Base-by-base conservation (phyloP, 108 stramenopile species). In the Discostella stelligeroides region DNA sequence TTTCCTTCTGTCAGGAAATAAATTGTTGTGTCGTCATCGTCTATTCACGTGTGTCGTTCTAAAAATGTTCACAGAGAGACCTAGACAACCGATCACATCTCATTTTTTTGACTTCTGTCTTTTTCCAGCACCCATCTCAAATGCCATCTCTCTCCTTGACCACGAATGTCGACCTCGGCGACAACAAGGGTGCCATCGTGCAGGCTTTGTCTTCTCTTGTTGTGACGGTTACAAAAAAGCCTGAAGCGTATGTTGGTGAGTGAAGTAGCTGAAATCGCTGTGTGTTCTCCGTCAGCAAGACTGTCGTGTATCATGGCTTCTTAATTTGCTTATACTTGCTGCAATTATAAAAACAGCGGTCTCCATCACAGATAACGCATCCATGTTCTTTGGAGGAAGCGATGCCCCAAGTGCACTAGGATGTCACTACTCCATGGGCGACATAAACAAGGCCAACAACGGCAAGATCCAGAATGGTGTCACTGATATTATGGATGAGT, bases 81-180 rank as follows among this genome's bases (percentile, higher is more conserved):
- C n/a, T n/a, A n/a, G n/a, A n/a, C n/a, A n/a, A n/a, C n/a, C n/a
- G n/a, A n/a, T n/a, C n/a, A n/a, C n/a, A n/a, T n/a, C n/a, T n/a
- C n/a, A n/a, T n/a, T n/a, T n/a, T n/a, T n/a, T n/a, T n/a, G n/a
- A n/a, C n/a, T n/a, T n/a, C n/a, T n/a, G n/a, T n/a, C n/a, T n/a
- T n/a, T n/a, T n/a, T n/a, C n/a, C n/a, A n/a, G n/a, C n/a, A n/a
- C n/a, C n/a, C n/a, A n/a, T n/a, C n/a, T n/a, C n/a, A n/a, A n/a
- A n/a, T n/a, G n/a, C 92, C 89, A 5, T 88, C 85, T 1, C 62
- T 94, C 7, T 73, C 88, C 17, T 56, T 94, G 15, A 82, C 72
- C 0, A 90, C 89, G 7, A 94, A 87, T 79, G 82, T 89, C n/a
- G 86, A 94, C 67, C 62, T 94, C 10, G 92, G 89, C 21, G 79